A percentile compares a stretch with the other conserved stretches of the same genome.
Evolutionary conservation across 1,139 yeast species (phyloP).

Genomic region (Kodamaea alishanica): DNA sequence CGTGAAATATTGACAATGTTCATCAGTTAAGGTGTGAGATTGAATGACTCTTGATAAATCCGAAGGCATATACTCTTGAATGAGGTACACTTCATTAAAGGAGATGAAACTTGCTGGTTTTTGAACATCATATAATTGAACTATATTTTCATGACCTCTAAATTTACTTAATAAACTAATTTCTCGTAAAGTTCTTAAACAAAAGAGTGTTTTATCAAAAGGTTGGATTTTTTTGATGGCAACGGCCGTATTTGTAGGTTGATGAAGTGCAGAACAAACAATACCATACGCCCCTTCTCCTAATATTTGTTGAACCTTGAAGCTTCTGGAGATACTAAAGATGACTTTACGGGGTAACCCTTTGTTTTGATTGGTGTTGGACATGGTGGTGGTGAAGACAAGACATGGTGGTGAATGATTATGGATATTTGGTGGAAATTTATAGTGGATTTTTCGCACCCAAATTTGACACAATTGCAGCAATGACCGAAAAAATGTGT

Average conservation of each 20-base stretch:
- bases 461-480: background rate
- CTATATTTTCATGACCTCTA: slow-evolving; percentile 39
- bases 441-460: slow-evolving; percentile 2
- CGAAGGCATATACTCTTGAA: slow-evolving; percentile 70
- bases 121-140: slow-evolving; percentile 38
- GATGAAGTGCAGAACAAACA: slow-evolving; percentile 40
- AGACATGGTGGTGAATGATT: background rate
- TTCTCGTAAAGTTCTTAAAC: slow-evolving; percentile 43
- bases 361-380: background rate
- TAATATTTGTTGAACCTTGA: slow-evolving; percentile 42
- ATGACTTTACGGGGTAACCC: slow-evolving; percentile 13
- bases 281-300: slow-evolving; percentile 49
- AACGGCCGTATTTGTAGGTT: slow-evolving; percentile 35
- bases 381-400: background rate
- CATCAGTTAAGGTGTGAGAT: slow-evolving; percentile 52
- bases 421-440: background rate
- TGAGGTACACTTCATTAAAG: slow-evolving; percentile 64
- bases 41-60: slow-evolving; percentile 60
- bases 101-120: slow-evolving; percentile 29
- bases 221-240: slow-evolving; percentile 46
- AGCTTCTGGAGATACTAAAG: slow-evolving; percentile 21
- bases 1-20: slow-evolving; percentile 64
- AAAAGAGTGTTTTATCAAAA: slow-evolving; percentile 33
- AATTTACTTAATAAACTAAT: slow-evolving; percentile 35
- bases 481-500: too few species aligned